phyloP scores from a whole-genome alignment of 2,329 filamentous ascomycete species.

The Camptophora hylomeconis region DNA sequence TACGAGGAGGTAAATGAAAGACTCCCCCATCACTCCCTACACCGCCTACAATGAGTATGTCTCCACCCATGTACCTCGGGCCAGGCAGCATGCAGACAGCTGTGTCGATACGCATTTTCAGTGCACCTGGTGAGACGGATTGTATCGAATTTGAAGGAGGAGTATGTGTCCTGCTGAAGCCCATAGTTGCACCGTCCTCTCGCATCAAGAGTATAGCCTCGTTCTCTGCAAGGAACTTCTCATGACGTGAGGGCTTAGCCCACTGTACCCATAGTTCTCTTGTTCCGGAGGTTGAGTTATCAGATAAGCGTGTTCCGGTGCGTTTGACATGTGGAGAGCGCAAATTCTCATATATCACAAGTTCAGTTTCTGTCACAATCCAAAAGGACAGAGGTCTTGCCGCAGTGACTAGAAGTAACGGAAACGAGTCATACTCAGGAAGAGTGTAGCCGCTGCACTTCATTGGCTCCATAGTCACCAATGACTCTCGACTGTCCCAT shows the following conservation, averaged over 20 bases:
- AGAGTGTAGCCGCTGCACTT: conserved; percentile 20
- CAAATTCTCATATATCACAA: conserved; percentile 36
- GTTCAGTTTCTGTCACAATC: conserved; percentile 47
- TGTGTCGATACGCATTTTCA: conserved; percentile 56
- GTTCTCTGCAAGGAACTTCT: conserved; percentile 46
- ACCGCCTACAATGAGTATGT: conserved; percentile 69
- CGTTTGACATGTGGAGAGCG: too few relatives aligned
- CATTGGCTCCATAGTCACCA: conserved; percentile 13
- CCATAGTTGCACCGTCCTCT: conserved; percentile 72
- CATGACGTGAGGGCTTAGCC: conserved; percentile 61
- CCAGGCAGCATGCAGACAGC: conserved; percentile 57
- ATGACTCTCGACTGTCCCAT: conserved; percentile 34
- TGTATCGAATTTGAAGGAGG: neutral
- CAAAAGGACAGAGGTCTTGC: conserved; percentile 59
- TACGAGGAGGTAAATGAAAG: conserved; percentile 53
- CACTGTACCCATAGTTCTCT: conserved; percentile 61
- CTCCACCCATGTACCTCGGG: conserved; percentile 44
- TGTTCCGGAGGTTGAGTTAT: neutral
- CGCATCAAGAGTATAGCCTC: conserved; percentile 78
- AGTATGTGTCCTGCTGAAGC: conserved; percentile 32
- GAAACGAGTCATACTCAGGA: conserved; percentile 37
- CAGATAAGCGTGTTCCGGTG: neutral
- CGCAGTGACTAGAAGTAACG: conserved; percentile 59
- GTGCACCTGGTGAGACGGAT: conserved; percentile 45
- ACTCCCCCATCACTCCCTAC: conserved; percentile 65